Base-by-base conservation (phyloP, 495 filamentous ascomycete species). In the Pyrenula massariospora region DNA sequence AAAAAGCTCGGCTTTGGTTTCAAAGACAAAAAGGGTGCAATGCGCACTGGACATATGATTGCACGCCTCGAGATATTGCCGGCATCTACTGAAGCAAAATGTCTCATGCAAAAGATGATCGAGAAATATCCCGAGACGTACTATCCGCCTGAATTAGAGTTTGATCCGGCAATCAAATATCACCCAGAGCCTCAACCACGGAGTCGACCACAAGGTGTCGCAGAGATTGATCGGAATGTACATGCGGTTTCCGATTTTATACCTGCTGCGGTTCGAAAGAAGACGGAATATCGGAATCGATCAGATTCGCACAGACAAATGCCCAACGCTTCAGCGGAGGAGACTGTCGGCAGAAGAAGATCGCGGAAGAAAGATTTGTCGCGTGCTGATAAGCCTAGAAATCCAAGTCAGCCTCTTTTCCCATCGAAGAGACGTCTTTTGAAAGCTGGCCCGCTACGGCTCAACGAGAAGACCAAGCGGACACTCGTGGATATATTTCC, bases 1-100 rank as follows among this genome's bases (percentile, higher is more conserved):
- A 72, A 73, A 19, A 80, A 82, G 54, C 58, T 84, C 21, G 77
- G 74, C 0, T 91, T 94, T 62, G 76, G 73, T 48, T 86, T 86
- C 58, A 74, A 69, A 58, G 74, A 75, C 50, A 68, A 59, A 22
- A 73, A 75, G 52, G 83, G 83, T 1, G 60, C 75, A 19, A 70
- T 75, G 63, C 70, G 76, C n/a, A 83, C 77, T 12, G 84, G 76
- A 57, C 73, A 66, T 11, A 73, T 88, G 22, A 56, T 88, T 20
- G 69, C 70, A 10, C 71, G 70, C 49, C 63, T 72, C 11, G 70
- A 77, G 12, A 66, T 84, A 22, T 57, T 69, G 12, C 63, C 77
- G n/a, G 67, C 77, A 19, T 74, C 77, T 54, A 71, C 75, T 2
- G 58, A 72, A 19, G 71, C 86, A n/a, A 72, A 70, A 52, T 64